Conservation (phyloP, 202 grass and related monocot genomes). For the Cymbopogon flexuosus region DNA sequence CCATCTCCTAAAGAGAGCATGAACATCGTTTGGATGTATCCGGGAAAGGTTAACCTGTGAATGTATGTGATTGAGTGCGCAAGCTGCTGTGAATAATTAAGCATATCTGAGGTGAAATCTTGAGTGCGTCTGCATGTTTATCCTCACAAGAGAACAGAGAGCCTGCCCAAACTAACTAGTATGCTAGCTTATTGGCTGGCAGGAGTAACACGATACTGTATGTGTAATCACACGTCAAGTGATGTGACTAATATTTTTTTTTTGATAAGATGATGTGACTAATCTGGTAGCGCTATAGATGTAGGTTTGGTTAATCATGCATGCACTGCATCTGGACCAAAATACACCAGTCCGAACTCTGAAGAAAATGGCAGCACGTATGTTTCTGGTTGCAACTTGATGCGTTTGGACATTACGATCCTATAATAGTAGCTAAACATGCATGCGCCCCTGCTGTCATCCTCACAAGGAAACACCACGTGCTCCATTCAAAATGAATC, state of each 20-base stretch:
- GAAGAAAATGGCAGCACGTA: background rate
- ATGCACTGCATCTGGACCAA: slow-evolving; percentile 17
- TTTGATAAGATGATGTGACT: no score
- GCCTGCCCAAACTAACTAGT: no score
- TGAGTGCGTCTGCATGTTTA: no score
- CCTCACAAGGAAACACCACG: background rate
- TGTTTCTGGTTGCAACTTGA: background rate
- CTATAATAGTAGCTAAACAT: background rate
- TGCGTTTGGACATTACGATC: background rate
- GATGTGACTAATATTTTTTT: no score
- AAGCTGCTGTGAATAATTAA: background rate
- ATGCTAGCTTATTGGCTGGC: no score
- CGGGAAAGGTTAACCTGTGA: background rate
- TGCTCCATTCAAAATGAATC: no score
- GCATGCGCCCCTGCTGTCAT: background rate
- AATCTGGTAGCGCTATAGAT: no score
- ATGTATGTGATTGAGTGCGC: background rate
- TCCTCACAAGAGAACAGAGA: background rate
- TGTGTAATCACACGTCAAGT: no score
- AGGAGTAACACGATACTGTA: no score
- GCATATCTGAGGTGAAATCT: background rate
- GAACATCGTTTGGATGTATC: background rate
- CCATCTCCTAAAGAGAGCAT: background rate
- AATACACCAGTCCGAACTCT: background rate
- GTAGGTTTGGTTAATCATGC: background rate